Conservation (phyloP, 2,329 filamentous ascomycete species). For the Colletotrichum sp. region DNA sequence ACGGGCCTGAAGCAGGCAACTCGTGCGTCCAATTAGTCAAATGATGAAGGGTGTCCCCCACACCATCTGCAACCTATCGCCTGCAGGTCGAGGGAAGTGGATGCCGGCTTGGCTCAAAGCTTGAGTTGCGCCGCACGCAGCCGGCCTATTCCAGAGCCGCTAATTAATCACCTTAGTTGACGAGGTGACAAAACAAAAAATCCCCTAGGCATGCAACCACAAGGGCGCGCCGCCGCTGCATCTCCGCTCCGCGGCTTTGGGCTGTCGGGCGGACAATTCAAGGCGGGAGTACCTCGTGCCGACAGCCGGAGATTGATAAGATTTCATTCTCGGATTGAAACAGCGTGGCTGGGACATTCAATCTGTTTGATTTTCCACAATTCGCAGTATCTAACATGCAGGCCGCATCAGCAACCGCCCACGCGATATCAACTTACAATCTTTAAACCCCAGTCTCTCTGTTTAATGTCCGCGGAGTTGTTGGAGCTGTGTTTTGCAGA, state of each 20-base stretch:
- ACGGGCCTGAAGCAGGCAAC: not conserved
- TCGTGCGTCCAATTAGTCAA: conserved; percentile 8
- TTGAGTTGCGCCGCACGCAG: conserved; percentile 12
- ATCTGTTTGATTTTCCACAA: not conserved
- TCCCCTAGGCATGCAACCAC: not conserved
- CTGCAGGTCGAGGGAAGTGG: conserved; percentile 11
- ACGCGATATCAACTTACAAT: not conserved
- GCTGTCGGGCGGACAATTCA: not conserved
- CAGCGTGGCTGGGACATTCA: not conserved
- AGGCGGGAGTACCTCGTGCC: not conserved
- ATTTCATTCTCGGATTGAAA: not conserved
- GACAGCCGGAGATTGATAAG: conserved; percentile 3
- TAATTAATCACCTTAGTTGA: not conserved
- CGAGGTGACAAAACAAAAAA: not conserved
- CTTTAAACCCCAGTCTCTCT: not conserved
- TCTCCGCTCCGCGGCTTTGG: not conserved
- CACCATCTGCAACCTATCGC: conserved; percentile 8
- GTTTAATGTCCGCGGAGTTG: not conserved
- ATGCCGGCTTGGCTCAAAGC: conserved; percentile 15
- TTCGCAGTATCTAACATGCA: not conserved
- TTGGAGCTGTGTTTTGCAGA: not conserved
- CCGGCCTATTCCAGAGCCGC: not conserved
- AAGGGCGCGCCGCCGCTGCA: not conserved
- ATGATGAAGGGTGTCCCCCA: not conserved
- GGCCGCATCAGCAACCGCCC: not conserved